Evolutionary conservation across 2,329 filamentous ascomycete genomes (phyloP), one percentile per base, ranked within the genome.

Genomic region (Monilinia aucupariae): DNA sequence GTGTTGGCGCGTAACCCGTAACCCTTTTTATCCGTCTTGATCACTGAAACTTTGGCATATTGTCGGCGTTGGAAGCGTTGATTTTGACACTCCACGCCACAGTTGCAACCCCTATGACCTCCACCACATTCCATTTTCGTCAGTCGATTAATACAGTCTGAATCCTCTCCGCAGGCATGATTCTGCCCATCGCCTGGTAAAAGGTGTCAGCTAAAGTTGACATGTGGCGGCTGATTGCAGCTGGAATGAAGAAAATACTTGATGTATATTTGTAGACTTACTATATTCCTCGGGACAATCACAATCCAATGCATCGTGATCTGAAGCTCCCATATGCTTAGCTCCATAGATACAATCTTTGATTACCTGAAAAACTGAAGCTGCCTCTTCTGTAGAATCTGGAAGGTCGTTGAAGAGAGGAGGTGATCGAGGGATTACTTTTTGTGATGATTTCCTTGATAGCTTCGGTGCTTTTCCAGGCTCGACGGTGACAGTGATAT

Each of bases 1-100:
- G 80, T 78, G 76, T 97, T 88, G 62, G 92, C 85, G 63, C 94
- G 90, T 64, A 99, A 84, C 48, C 94, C 94, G 71, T 89, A 97
- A 48, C 94, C 94, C 76, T 99, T 99, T 80, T 97, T 97, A 66
- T 96, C 92, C 0, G 94, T 97, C 75, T 96, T 93, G 81, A 99
- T 96, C 71, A 99, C 93, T 2, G 92, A 89, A 64, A 99, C 94
- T 69, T 90, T 79, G 72, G 93, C 92, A 73, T 94, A 97, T 71
- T 96, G 85, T 76, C 88, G 92, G 70, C 86, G 88, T 76, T 96
- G 91, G 72, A 99, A 97, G 65, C 94, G 88, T 76, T 96, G 92
- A 74, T 99, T 99, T 75, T 96, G 90, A 75, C 94, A 99, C 55
- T 85, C 85, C 45, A 85, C 80, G 61, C 92, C 92, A 76, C 94